Percentiles rank a stretch among this genome's conserved stretches.
These are phyloP conservation scores for Paraphaeosphaeria minitans DNA, from an alignment of 2,329 filamentous ascomycete genomes.

Conservation along the genomic window DNA sequence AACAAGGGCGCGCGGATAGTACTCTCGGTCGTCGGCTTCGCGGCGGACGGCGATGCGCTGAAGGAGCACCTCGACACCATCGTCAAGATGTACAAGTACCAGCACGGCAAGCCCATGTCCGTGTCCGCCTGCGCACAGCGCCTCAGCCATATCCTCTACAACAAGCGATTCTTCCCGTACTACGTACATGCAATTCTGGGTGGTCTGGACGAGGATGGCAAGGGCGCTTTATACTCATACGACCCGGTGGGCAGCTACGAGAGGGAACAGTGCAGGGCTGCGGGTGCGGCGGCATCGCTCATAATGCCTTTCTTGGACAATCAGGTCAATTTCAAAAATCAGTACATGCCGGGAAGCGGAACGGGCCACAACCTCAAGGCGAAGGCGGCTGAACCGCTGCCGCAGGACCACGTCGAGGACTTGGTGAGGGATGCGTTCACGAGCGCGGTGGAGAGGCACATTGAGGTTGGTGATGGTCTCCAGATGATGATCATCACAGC, in stretches of 20 bases:
- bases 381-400: constrained; percentile 70
- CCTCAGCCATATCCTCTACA: constrained; percentile 92
- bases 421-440: constrained; percentile 97
- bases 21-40: constrained; percentile 92
- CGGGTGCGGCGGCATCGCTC: constrained; percentile 86
- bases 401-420: constrained; percentile 75
- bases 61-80: constrained; percentile 92
- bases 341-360: constrained; percentile 87
- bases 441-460: constrained; percentile 96
- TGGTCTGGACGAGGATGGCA: constrained; percentile 91
- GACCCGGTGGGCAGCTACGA: constrained; percentile 98
- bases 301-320: constrained; percentile 99
- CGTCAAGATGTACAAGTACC: constrained; percentile 99
- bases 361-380: constrained; percentile 79
- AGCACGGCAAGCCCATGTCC: constrained; percentile 94
- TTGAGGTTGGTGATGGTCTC: constrained; percentile 94
- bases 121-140: constrained; percentile 94
- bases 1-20: constrained; percentile 86
- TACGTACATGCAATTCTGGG: constrained; percentile 95
- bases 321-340: constrained; percentile 99
- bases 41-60: constrained; percentile 90
- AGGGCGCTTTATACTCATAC: constrained; percentile 94
- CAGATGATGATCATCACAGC: constrained; percentile 94
- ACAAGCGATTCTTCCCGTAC: constrained; percentile 98
- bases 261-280: constrained; percentile 92